These are phyloP conservation scores for Cadophora malorum DNA, from an alignment of 2,329 filamentous ascomycete species.

Conservation along the genomic window DNA sequence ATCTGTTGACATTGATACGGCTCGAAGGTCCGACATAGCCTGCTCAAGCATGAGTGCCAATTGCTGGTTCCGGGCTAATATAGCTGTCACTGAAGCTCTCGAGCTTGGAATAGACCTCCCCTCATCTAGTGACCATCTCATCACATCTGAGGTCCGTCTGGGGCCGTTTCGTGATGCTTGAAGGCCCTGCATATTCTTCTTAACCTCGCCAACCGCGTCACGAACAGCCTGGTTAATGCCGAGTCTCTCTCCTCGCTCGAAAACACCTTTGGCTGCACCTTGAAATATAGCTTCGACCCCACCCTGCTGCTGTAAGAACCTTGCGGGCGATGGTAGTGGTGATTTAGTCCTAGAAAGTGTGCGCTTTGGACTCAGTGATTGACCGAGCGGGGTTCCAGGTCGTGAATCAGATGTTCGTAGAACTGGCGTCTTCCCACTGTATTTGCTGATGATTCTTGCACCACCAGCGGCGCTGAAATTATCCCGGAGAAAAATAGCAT, in stretches of 20 bases:
- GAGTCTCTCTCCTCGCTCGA: slow-evolving; percentile 76
- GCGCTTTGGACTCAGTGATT: slow-evolving; percentile 37
- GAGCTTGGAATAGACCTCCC: slow-evolving; percentile 39
- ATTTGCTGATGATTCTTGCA: slow-evolving; percentile 71
- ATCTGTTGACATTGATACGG: slow-evolving; percentile 59
- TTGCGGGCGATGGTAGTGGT: slow-evolving; percentile 43
- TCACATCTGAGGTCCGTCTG: slow-evolving; percentile 37
- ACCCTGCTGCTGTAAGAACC: slow-evolving; percentile 55
- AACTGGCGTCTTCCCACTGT: slow-evolving; percentile 64
- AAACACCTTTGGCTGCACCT: slow-evolving; percentile 76
- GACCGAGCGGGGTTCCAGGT: slow-evolving; percentile 42
- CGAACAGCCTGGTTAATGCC: slow-evolving; percentile 82
- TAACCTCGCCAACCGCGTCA: slow-evolving; percentile 81
- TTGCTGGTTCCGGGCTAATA: slow-evolving; percentile 71
- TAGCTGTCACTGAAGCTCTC: slow-evolving; percentile 52
- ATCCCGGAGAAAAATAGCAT: slow-evolving; percentile 76
- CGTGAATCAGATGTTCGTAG: slow-evolving; percentile 36
- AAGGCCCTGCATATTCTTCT: slow-evolving; percentile 73
- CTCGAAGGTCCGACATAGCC: slow-evolving; percentile 67
- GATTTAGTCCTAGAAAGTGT: slow-evolving; percentile 39
- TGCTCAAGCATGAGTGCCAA: slow-evolving; percentile 73
- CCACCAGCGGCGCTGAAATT: slow-evolving; percentile 70
- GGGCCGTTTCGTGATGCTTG: slow-evolving; percentile 60
- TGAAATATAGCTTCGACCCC: slow-evolving; percentile 75
- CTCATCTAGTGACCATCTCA: slow-evolving; percentile 45